phyloP scores from a whole-genome alignment of 2,329 filamentous ascomycete genomes.

The Aspergillus terreus region DNA sequence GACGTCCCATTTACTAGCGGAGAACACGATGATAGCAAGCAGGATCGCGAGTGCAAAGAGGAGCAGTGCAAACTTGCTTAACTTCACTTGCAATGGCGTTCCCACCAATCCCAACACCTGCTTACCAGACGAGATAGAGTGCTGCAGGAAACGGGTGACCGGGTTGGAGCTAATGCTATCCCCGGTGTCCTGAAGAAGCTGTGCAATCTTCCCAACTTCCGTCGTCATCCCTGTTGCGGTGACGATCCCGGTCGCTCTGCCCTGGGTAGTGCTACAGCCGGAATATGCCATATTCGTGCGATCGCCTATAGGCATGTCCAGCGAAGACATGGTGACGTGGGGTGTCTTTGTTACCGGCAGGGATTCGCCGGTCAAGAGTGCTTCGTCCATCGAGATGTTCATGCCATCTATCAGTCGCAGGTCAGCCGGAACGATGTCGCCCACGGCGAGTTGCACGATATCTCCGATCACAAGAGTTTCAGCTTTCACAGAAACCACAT shows the following conservation, averaged over 20 bases:
- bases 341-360: conserved; percentile 55
- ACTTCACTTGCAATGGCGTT: conserved; percentile 78
- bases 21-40: conserved; percentile 60
- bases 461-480: conserved; percentile 60
- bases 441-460: conserved; percentile 49
- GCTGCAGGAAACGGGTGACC: conserved; percentile 29
- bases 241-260: conserved; percentile 56
- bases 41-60: conserved; percentile 70
- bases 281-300: conserved; percentile 60
- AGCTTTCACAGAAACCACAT: conserved; percentile 49
- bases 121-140: conserved; percentile 45
- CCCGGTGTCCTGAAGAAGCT: conserved; percentile 52
- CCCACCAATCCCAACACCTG: conserved; percentile 56
- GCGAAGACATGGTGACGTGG: conserved; percentile 22
- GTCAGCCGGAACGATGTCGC: conserved; percentile 59
- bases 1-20: conserved; percentile 54
- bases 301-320: conserved; percentile 49
- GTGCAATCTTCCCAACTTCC: conserved; percentile 59
- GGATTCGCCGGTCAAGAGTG: conserved; percentile 60
- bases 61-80: conserved; percentile 78
- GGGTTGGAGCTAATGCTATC: conserved; percentile 8
- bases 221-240: conserved; percentile 60
- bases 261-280: conserved; percentile 58
- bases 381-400: conserved; percentile 71
- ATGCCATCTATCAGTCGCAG: conserved; percentile 55